Conservation (phyloP, 2,329 filamentous ascomycete species). For the Fusarium sp. region DNA sequence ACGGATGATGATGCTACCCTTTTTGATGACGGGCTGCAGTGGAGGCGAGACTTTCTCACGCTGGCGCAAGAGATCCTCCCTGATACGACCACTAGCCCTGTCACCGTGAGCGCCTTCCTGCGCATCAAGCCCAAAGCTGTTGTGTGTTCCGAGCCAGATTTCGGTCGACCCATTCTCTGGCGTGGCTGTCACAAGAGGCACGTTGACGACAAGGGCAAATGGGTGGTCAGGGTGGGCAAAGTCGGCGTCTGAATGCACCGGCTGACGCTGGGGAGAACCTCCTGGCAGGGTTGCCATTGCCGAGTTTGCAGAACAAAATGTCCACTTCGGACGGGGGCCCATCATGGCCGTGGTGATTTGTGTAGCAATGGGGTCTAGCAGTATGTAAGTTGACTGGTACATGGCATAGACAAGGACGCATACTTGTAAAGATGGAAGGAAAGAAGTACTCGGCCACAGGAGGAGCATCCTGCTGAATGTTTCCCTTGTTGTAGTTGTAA, state of each 20-base stretch:
- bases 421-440: slow-evolving; percentile 66
- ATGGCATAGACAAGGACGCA: not conserved
- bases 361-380: slow-evolving; percentile 63
- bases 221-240: slow-evolving; percentile 66
- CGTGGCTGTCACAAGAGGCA: slow-evolving; percentile 63
- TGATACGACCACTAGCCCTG: slow-evolving; percentile 64
- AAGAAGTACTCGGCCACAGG: slow-evolving; percentile 62
- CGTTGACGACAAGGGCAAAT: slow-evolving; percentile 67
- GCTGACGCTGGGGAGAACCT: slow-evolving; percentile 58
- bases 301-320: slow-evolving; percentile 69
- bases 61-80: slow-evolving; percentile 52
- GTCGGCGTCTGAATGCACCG: slow-evolving; percentile 70
- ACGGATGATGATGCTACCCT: slow-evolving; percentile 68
- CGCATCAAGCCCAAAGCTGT: slow-evolving; percentile 45
- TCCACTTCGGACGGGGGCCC: slow-evolving; percentile 66
- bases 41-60: slow-evolving; percentile 55
- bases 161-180: slow-evolving; percentile 68
- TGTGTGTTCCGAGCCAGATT: slow-evolving; percentile 70
- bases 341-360: slow-evolving; percentile 68
- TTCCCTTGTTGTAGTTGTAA: slow-evolving; percentile 73
- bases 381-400: not conserved
- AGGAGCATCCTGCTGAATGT: slow-evolving; percentile 71
- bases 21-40: slow-evolving; percentile 62
- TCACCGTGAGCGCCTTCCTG: slow-evolving; percentile 65
- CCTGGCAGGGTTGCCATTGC: slow-evolving; percentile 63